Conservation (phyloP, 129 eudicot genomes). For the Escallonia herrerae region DNA sequence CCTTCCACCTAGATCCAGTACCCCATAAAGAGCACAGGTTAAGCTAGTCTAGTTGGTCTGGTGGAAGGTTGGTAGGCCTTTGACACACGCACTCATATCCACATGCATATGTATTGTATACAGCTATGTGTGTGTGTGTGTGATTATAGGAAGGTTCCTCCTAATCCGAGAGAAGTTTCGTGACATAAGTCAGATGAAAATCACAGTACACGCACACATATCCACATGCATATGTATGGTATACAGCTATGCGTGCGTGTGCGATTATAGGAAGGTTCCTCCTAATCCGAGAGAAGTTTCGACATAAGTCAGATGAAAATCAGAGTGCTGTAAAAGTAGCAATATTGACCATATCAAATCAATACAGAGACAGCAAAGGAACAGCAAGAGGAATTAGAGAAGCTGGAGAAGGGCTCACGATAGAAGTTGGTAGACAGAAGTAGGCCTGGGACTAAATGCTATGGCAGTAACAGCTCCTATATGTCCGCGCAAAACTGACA, state of each 20-base stretch:
- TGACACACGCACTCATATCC: not conserved
- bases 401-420: conserved; percentile 51
- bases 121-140: not conserved
- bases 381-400: not conserved
- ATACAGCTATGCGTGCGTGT: not conserved
- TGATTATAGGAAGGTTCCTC: not conserved
- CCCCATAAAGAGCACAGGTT: too few relatives aligned
- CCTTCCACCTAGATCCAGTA: too few relatives aligned
- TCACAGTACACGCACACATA: not conserved
- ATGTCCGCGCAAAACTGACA: conserved; percentile 88
- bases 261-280: not conserved
- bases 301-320: not conserved
- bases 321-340: not conserved
- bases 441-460: conserved; percentile 83
- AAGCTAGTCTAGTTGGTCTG: too few relatives aligned
- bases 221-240: not conserved
- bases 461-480: conserved; percentile 94
- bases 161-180: not conserved
- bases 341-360: not conserved
- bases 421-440: conserved; percentile 63
- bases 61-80: too few relatives aligned
- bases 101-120: not conserved
- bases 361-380: not conserved
- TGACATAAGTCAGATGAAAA: not conserved
- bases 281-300: not conserved